Evolutionary conservation across 1,139 yeast species (phyloP), one percentile per base, ranked within the genome.

Genomic region (Arxiozyma bovina): DNA sequence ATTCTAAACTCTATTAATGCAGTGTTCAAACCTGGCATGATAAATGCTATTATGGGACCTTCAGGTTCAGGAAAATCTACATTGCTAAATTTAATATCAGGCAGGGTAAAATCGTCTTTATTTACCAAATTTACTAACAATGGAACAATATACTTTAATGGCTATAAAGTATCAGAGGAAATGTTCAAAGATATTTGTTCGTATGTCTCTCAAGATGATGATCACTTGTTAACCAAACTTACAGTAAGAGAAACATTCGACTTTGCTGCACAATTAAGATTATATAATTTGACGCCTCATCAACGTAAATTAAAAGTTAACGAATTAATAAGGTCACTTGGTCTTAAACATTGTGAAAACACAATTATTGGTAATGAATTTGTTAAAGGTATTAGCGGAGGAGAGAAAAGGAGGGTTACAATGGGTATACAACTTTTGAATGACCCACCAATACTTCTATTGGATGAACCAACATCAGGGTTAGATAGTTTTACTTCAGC

Each of bases 381-480:
- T 45, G 76, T 81, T 6, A 87, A 87, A 61, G 96, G 96, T 3
- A 78, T 88, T 8, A 84, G 93, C 38, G 96, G 96, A 15, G 96
- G 96, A 54, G 96, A 88, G 63, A 86, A 85, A 63, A 74, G 96
- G 63, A 77, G 96, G 60, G 87, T 88, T 1, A 83, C 93, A 0
- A 87, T 88, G 67, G 93, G 93, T 1, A 79, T 85, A 49, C 96
- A 88, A 66, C 72, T 88, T 45, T 72, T 87, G 44, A 82, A 83
- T 54, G 80, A 81, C 53, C 94, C 95, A 0, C 83, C 83, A 58
- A 77, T 88, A 40, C 70, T 88, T 50, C 77, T 87, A 54, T 71
- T 88, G 45, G 96, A 89, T 70, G 96, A 89, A 62, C 96, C 96
- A 1, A 88, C 96, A 0, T 86, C 95, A 0, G 96, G 96, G 0